phyloP scores from a whole-genome alignment of 2,329 filamentous ascomycete species.

The Aquanectria penicillioides region DNA sequence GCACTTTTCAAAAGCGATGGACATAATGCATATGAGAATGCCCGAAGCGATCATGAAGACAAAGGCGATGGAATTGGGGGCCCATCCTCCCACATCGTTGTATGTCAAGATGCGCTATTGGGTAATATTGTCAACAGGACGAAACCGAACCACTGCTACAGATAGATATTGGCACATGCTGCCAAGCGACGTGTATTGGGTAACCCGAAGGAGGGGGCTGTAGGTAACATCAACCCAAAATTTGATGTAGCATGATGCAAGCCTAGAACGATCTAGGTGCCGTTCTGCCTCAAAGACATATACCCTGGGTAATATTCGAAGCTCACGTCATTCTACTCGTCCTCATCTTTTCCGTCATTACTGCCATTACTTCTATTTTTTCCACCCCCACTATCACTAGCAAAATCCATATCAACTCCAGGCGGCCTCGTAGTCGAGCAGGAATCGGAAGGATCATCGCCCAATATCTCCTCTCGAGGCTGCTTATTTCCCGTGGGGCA shows the following conservation, averaged over 20 bases:
- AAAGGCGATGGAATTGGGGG: constrained; percentile 48
- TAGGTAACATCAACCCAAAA: no score
- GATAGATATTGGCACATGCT: no score
- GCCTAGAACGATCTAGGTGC: no score
- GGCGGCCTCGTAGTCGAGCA: constrained; percentile 10
- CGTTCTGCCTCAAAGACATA: no score
- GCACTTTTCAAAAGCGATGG: constrained; percentile 65
- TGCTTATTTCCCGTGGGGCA: neutral
- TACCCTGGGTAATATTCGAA: constrained; percentile 42
- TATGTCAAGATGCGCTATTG: constrained; percentile 51
- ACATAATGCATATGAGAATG: constrained; percentile 63
- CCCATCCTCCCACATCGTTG: constrained; percentile 51
- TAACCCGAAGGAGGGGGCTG: no score
- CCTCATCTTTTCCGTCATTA: neutral
- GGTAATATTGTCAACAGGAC: neutral
- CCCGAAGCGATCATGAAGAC: constrained; percentile 51
- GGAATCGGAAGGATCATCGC: neutral
- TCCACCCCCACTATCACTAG: neutral
- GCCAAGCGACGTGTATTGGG: no score
- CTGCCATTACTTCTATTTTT: neutral
- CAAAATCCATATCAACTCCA: constrained; percentile 1
- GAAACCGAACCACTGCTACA: no score
- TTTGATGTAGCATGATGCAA: no score
- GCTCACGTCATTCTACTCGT: constrained; percentile 31
- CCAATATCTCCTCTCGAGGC: neutral